These are phyloP conservation scores for Nectriaceae sp. DNA, from an alignment of 2,329 filamentous ascomycete species.

Conservation along the genomic window DNA sequence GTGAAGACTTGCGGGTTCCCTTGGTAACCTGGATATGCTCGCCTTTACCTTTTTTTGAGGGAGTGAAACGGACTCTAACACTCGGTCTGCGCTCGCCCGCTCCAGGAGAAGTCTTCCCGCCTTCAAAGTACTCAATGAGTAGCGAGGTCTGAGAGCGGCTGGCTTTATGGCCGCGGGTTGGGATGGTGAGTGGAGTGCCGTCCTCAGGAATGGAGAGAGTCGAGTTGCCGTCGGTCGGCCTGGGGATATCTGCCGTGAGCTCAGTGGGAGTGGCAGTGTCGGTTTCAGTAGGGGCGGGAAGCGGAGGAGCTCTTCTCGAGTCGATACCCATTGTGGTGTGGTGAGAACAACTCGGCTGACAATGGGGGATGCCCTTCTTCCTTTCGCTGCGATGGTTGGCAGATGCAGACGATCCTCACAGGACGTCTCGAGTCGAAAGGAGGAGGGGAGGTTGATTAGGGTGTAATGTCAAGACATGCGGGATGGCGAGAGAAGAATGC, in stretches of 20 bases:
- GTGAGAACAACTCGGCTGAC: constrained; percentile 3
- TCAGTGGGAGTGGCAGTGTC: constrained; percentile 63
- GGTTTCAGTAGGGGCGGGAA: constrained; percentile 79
- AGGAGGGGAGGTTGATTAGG: constrained; percentile 19
- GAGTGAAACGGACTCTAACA: constrained; percentile 77
- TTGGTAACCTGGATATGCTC: constrained; percentile 86
- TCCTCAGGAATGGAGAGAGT: constrained; percentile 82
- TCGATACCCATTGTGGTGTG: constrained; percentile 56
- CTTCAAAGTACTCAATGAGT: constrained; percentile 94
- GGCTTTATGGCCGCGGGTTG: constrained; percentile 65
- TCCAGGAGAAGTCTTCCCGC: constrained; percentile 62
- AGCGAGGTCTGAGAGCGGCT: constrained; percentile 82
- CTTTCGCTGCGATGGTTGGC: constrained; percentile 20
- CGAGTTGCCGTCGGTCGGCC: constrained; percentile 68
- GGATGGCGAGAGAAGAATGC: constrained; percentile 18
- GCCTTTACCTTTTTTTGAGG: constrained; percentile 67
- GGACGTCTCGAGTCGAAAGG: constrained; percentile 14
- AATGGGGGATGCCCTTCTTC: constrained; percentile 16
- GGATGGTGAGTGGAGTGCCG: constrained; percentile 89
- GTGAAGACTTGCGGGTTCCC: constrained; percentile 68
- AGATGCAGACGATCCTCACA: constrained; percentile 16
- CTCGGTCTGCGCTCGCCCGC: constrained; percentile 73
- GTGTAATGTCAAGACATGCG: constrained; percentile 33
- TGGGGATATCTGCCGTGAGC: constrained; percentile 69
- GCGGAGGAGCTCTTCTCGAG: constrained; percentile 61